Conservation (phyloP, 257 asterid genomes). For the Galeopsis tetrahit region DNA sequence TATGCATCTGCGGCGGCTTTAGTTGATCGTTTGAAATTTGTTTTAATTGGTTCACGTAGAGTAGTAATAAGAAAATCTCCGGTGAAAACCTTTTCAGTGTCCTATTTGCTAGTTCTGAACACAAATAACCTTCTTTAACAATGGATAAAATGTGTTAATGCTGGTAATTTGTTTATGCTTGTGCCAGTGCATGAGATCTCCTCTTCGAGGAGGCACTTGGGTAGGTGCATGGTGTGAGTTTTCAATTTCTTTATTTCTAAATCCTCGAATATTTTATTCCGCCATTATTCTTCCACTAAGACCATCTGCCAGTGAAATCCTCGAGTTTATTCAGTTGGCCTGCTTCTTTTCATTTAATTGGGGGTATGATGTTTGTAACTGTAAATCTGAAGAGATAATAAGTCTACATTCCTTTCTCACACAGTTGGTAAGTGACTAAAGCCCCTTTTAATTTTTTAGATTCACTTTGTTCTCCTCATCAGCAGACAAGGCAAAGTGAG, state of each 20-base stretch:
- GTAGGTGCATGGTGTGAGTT: too few species aligned
- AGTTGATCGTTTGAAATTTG: neutral
- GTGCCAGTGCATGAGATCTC: neutral
- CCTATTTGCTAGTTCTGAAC: neutral
- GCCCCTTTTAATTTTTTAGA: slow-evolving; percentile 43
- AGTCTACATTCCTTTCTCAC: neutral
- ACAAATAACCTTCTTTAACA: neutral
- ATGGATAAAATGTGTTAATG: neutral
- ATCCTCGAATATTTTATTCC: neutral
- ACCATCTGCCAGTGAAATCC: neutral
- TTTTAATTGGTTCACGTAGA: too few species aligned
- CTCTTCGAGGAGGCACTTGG: too few species aligned
- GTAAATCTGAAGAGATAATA: neutral
- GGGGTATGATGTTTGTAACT: neutral
- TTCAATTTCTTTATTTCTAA: neutral
- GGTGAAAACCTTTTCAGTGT: neutral
- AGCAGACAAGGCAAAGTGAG: slow-evolving; percentile 73
- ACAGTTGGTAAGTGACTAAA: slow-evolving; percentile 26
- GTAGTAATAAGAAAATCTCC: too few species aligned
- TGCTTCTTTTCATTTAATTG: neutral
- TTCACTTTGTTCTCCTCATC: slow-evolving; percentile 66
- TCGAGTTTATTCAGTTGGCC: neutral
- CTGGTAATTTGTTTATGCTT: neutral
- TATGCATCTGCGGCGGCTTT: neutral
- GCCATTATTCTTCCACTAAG: neutral